phyloP scores from a whole-genome alignment of 805 yeast genomes.

The Schwanniomyces vanrijiae region DNA sequence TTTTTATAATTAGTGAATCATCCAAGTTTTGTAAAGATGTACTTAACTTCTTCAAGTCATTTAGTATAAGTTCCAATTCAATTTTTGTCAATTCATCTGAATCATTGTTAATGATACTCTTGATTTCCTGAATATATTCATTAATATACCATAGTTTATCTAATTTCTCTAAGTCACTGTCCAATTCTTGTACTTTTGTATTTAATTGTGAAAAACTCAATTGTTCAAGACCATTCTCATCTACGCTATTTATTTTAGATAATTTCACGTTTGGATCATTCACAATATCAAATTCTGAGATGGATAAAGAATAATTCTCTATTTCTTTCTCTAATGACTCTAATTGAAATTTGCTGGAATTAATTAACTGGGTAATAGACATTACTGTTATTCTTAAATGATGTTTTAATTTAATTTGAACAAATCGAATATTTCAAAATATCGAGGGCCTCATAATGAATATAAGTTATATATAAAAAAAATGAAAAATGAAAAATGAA shows the following conservation, averaged over 20 bases:
- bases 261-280: conserved; percentile 17
- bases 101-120: conserved; percentile 8
- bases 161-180: conserved; percentile 13
- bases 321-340: conserved; percentile 6
- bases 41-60: conserved; percentile 18
- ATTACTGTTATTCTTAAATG: conserved; percentile 2
- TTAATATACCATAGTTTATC: conserved; percentile 27
- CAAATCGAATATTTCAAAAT: not conserved
- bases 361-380: conserved; percentile 3
- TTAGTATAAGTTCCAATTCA: conserved; percentile 17
- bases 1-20: conserved; percentile 11
- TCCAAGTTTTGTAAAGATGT: conserved; percentile 12
- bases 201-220: conserved; percentile 11
- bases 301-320: conserved; percentile 7
- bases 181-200: conserved; percentile 9
- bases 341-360: not conserved
- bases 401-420: conserved; percentile 5
- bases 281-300: conserved; percentile 13
- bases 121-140: conserved; percentile 23
- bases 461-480: not conserved
- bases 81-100: conserved; percentile 10
- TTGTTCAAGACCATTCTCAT: conserved; percentile 4
- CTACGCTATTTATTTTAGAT: not conserved
- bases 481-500: not conserved
- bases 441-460: not conserved